These are phyloP conservation scores for Chondrus crispus DNA, from an alignment of 23 red algal genomes.

Conservation along the genomic window DNA sequence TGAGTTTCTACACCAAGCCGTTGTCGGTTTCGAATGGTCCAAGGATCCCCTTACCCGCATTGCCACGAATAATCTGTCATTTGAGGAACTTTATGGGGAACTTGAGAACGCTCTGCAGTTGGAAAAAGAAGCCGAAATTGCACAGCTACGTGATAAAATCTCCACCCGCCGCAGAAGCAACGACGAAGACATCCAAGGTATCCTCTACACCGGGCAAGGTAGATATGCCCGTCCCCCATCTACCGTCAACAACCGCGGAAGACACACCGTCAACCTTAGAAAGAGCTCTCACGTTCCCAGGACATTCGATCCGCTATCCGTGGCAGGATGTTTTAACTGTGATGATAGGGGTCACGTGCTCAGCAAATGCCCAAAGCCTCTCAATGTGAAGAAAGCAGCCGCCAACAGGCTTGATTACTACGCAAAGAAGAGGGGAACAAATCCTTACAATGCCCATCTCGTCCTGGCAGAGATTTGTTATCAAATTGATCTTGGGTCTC, in stretches of 20 bases:
- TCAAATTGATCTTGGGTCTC: background rate
- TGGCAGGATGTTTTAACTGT: constrained; percentile 26
- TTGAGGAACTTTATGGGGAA: background rate
- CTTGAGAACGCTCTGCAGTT: background rate
- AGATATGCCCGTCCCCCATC: background rate
- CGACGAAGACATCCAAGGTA: background rate
- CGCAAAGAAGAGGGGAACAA: background rate
- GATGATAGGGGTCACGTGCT: background rate
- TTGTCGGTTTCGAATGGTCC: background rate
- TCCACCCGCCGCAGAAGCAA: background rate
- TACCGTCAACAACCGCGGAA: background rate
- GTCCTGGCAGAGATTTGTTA: background rate
- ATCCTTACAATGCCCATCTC: background rate
- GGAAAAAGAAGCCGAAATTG: constrained; percentile 1
- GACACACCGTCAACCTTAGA: background rate
- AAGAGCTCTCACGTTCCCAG: background rate
- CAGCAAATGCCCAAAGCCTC: background rate
- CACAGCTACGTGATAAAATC: background rate
- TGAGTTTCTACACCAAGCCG: background rate
- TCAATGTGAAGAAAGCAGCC: background rate
- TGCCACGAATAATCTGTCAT: background rate
- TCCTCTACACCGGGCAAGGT: background rate
- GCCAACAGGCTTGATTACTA: constrained; percentile 4
- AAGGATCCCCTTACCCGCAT: background rate
- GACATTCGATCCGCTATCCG: background rate